phyloP scores from a whole-genome alignment of 2,329 filamentous ascomycete species.

The Emmonsiellopsis sp. region DNA sequence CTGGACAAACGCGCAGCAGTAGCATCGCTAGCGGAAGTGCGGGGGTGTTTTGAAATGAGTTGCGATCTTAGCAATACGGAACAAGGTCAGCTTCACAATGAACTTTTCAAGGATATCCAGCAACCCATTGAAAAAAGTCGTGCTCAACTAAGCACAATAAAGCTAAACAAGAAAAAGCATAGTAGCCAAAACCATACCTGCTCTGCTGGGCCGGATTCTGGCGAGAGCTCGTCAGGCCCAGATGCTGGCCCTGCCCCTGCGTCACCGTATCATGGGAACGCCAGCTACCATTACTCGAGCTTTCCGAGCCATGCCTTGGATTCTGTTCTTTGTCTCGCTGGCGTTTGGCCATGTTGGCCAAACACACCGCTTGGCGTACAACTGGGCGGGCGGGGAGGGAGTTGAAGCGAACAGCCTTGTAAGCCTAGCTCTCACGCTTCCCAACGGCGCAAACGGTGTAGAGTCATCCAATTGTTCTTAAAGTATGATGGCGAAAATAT shows the following conservation, averaged over 20 bases:
- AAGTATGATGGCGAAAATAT: too few species aligned
- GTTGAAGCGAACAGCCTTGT: too few species aligned
- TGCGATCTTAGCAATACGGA: not conserved
- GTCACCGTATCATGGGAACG: conserved; percentile 32
- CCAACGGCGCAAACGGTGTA: too few species aligned
- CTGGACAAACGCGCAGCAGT: not conserved
- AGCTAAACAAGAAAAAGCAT: not conserved
- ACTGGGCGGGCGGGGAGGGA: too few species aligned
- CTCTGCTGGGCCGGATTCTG: not conserved
- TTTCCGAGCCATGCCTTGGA: conserved; percentile 31
- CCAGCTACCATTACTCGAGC: conserved; percentile 29
- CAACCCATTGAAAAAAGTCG: not conserved
- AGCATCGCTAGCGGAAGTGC: not conserved
- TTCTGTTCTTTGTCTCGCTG: conserved; percentile 23
- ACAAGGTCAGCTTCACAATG: not conserved
- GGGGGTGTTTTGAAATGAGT: not conserved
- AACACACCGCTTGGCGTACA: too few species aligned
- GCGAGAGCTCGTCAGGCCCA: not conserved
- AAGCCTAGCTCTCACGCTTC: too few species aligned
- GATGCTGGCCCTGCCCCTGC: conserved; percentile 10
- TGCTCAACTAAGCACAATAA: too few species aligned
- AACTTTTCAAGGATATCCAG: not conserved
- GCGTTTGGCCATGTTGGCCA: conserved; percentile 1
- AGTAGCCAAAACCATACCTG: not conserved
- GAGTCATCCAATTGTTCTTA: too few species aligned